Evolutionary conservation across 768 basidiomycete species (phyloP), one percentile per base, ranked within the genome.

Genomic region (Butyriboletus loyo): DNA sequence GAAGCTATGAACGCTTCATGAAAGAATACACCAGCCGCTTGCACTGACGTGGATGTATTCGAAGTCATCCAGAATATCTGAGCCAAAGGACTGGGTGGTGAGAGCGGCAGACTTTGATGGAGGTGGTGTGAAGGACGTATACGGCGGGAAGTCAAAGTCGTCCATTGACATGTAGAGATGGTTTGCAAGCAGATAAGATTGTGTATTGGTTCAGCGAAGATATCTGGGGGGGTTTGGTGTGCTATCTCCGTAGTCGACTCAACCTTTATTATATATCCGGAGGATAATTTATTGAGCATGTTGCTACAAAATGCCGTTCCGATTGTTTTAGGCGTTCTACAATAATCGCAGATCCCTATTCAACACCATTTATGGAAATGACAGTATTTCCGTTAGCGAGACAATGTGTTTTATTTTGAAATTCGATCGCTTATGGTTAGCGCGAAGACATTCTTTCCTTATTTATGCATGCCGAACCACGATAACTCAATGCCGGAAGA

Each of bases 271-370:
- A 41, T 57, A 43, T 27, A 49, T 35, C 14, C 17, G 15, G 1
- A n/a, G 9, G 30, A 24, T 30, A 30, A 13, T 17, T 22, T 22
- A 25, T 22, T 38, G 15, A 25, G 0, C 15, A 24, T 53, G 38
- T 53, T 9, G 5, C 15, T 11, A 14, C 25, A 14, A 36, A 4
- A 22, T n/a, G 17, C 28, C 41, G 39, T 24, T 17, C 8, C 40
- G 24, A 43, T 46, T 53, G 53, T 52, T 25, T 19, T 13, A 10
- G n/a, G 8, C 1, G 43, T 31, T 34, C n/a, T n/a, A n/a, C n/a
- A n/a, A n/a, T n/a, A n/a, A n/a, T n/a, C n/a, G n/a, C n/a, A n/a
- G 22, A 46, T 19, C 28, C 27, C 15, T 19, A 53, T 58, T 59
- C 28, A 58, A 25, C 5, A 1, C 51, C 43, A 13, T 41, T 53